Conservation (phyloP, 1,284 basidiomycete genomes). For the Microbotryum scabiosae region DNA sequence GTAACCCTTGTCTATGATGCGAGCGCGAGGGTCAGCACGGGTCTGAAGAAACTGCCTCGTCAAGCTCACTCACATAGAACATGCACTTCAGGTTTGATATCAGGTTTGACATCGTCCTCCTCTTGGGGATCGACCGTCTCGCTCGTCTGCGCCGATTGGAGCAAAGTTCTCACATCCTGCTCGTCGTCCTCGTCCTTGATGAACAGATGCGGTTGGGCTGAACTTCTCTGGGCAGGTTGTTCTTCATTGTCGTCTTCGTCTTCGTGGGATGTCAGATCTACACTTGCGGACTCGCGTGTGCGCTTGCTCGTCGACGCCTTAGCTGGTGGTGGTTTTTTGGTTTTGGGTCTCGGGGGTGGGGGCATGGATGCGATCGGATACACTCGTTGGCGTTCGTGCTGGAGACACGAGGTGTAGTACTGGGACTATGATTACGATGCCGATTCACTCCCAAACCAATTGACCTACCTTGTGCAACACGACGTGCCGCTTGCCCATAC, state of each 20-base stretch:
- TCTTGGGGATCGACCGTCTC: background rate
- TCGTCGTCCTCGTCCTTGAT: background rate
- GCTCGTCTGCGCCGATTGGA: background rate
- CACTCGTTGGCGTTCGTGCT: background rate
- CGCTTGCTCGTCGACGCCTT: background rate
- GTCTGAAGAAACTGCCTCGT: background rate
- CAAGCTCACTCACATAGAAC: conserved; percentile 14
- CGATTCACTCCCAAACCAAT: background rate
- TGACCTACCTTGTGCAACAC: conserved; percentile 42
- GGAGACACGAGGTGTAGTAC: background rate
- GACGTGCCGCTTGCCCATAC: conserved; percentile 37
- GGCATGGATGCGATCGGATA: background rate
- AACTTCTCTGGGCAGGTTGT: background rate
- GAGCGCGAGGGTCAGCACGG: background rate
- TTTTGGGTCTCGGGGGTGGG: background rate
- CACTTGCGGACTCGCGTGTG: background rate
- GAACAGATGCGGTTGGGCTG: background rate
- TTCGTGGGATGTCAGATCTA: background rate
- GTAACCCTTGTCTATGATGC: conserved; percentile 19
- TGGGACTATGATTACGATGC: too few species aligned
- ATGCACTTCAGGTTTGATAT: conserved; percentile 16
- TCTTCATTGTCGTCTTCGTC: background rate
- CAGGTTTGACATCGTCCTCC: conserved; percentile 22
- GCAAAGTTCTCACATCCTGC: background rate
- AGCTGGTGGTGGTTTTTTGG: conserved; percentile 17